Base-by-base conservation (phyloP, 2,329 filamentous ascomycete genomes). In the Neopestalotiopsis sp. region DNA sequence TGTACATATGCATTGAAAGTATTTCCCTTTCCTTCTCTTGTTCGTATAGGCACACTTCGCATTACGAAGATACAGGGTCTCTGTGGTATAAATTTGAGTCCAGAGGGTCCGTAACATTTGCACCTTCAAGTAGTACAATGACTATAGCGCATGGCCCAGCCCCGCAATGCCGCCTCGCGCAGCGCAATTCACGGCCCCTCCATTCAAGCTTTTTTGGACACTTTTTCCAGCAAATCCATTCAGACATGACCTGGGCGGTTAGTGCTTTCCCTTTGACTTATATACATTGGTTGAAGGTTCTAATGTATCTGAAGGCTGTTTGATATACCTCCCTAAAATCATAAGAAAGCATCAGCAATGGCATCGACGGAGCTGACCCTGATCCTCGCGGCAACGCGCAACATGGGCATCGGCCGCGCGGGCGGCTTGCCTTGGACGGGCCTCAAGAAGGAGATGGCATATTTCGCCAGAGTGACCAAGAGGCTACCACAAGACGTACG, bases 381-480 rank as follows among this genome's bases (percentile, higher is more conserved):
- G 75, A 92, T 98, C 80, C 94, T 98, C 75, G 95, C 94, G n/a
- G 92, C 95, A 20, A 97, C 95, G n/a, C 91, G 91, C 66, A 89
- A 86, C 75, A 93, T 98, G 85, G 96, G 96, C 78, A 98, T 99
- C 76, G 96, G 96, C 69, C 86, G 89, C 61, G 86, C 87, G 70
- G 94, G 94, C 70, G 87, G 86, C 3, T 89, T 99, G 67, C 96
- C 96, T 4, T 99, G 96, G 96, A 93, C 92, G 0, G 92, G 92
- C 58, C 87, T 98, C 42, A 93, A 91, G 80, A 91, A 92, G 71
- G 96, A 99, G 82, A 97, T 99, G 94, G 90, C 90, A 53, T 98
- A 97, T 80, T 99, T 99, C 80, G 92, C 94, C 20, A 91, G 95
- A 69, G 92, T 97, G 56, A 98, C 95, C 3, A 94, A 93, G 75